Evolutionary conservation across 1,139 yeast genomes (phyloP).

Genomic region (Suhomyces bokatorum): DNA sequence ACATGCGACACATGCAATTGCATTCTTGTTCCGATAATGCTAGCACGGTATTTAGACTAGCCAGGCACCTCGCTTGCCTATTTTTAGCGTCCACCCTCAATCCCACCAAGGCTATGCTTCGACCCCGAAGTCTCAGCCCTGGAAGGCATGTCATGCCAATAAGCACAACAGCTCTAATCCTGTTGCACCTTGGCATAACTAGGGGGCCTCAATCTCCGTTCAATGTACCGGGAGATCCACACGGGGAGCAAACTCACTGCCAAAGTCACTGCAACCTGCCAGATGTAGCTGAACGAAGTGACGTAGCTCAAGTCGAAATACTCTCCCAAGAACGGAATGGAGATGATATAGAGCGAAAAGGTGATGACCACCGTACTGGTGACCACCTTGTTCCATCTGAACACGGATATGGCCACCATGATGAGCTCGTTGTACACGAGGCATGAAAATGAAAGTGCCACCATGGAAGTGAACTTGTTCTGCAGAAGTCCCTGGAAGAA

Average conservation of each 20-base stretch:
- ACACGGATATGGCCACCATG: constrained; percentile 92
- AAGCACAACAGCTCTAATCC: constrained; percentile 20
- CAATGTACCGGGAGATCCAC: constrained; percentile 77
- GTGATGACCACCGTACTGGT: constrained; percentile 71
- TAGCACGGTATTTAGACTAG: too few species aligned
- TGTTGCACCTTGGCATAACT: constrained; percentile 97
- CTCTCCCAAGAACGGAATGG: constrained; percentile 80
- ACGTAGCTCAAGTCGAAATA: constrained; percentile 77
- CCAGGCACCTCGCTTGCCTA: too few species aligned
- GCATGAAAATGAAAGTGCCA: constrained; percentile 79
- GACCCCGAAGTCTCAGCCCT: too few species aligned
- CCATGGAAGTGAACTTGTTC: constrained; percentile 68
- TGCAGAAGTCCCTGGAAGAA: constrained; percentile 62
- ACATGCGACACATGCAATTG: too few species aligned
- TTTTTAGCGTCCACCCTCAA: too few species aligned
- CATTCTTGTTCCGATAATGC: too few species aligned
- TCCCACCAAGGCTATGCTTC: too few species aligned
- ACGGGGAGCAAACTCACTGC: constrained; percentile 82
- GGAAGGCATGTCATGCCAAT: too few species aligned
- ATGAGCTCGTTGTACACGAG: constrained; percentile 80
- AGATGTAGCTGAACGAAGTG: constrained; percentile 56
- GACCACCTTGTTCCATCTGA: constrained; percentile 87
- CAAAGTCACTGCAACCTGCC: constrained; percentile 69
- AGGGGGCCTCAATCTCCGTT: constrained; percentile 83
- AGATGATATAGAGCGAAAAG: constrained; percentile 61